Percentiles rank a stretch among this genome's conserved stretches.
Evolutionary conservation across 2,329 filamentous ascomycete genomes (phyloP).

Genomic region (Tolypocladium tropicale): DNA sequence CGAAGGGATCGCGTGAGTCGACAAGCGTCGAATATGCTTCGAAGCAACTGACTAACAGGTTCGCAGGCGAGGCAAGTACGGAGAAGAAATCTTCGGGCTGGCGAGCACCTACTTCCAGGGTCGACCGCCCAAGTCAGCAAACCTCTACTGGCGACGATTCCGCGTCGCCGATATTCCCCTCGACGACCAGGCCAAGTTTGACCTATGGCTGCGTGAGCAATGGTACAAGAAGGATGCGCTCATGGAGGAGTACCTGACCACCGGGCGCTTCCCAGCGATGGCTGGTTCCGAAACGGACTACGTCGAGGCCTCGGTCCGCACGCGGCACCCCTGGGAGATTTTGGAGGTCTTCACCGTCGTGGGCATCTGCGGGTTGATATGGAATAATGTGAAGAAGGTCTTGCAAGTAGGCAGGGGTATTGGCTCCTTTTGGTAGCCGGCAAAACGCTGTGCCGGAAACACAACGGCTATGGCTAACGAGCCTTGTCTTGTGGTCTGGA

Average conservation of each 20-base stretch:
- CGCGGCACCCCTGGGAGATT: constrained; percentile 43
- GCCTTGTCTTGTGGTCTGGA: not conserved
- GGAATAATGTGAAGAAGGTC: constrained; percentile 25
- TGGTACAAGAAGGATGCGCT: constrained; percentile 91
- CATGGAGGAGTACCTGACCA: constrained; percentile 71
- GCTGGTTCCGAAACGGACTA: constrained; percentile 35
- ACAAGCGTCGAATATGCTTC: not conserved
- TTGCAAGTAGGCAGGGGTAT: constrained; percentile 11
- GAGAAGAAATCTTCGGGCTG: constrained; percentile 85
- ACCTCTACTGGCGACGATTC: constrained; percentile 93
- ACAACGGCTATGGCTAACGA: not conserved
- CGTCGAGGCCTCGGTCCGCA: constrained; percentile 49
- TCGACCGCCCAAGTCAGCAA: constrained; percentile 84
- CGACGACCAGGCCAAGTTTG: constrained; percentile 63
- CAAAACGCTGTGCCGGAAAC: not conserved
- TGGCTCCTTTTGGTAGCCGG: constrained; percentile 4
- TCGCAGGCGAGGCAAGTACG: constrained; percentile 62
- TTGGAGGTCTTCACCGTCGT: constrained; percentile 42
- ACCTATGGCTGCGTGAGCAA: constrained; percentile 71
- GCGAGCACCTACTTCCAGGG: constrained; percentile 82
- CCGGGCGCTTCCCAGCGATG: constrained; percentile 69
- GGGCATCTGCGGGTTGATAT: constrained; percentile 31
- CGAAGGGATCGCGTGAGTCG: constrained; percentile 77
- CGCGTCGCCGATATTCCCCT: constrained; percentile 71
- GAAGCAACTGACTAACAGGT: constrained; percentile 1